phyloP scores from a whole-genome alignment of 2,329 filamentous ascomycete genomes.

The Cladorrhinum sp. region DNA sequence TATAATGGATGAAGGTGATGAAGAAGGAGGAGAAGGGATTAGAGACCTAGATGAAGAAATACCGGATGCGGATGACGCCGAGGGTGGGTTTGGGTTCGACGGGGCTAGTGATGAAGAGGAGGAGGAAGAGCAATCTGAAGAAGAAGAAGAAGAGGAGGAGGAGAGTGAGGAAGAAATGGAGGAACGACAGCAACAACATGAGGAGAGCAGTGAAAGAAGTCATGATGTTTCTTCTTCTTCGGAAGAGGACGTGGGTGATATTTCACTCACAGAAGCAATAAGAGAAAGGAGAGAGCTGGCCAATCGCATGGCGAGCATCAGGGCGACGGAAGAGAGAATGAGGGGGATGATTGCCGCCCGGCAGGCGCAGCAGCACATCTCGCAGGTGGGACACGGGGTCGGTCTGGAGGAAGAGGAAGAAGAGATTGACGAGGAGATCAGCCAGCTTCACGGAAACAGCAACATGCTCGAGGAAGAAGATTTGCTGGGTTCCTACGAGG shows the following conservation, averaged over 20 bases:
- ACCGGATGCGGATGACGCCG: constrained; percentile 60
- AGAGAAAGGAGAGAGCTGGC: constrained; percentile 42
- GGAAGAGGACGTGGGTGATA: constrained; percentile 20
- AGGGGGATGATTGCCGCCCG: constrained; percentile 47
- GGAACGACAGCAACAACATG: constrained; percentile 40
- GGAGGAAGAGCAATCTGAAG: constrained; percentile 40
- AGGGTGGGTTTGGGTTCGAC: constrained; percentile 51
- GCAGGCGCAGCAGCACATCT: background rate
- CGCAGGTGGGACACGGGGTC: background rate
- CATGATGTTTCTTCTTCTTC: too few species aligned
- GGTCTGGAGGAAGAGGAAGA: constrained; percentile 44
- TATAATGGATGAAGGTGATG: constrained; percentile 38
- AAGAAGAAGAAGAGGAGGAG: constrained; percentile 37
- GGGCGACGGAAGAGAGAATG: constrained; percentile 60
- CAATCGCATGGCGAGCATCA: constrained; percentile 50
- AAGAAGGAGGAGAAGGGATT: constrained; percentile 37
- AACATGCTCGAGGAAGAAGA: constrained; percentile 64
- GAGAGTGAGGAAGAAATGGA: constrained; percentile 42
- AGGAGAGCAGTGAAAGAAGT: constrained; percentile 34
- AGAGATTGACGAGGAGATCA: constrained; percentile 41
- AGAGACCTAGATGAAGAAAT: constrained; percentile 71
- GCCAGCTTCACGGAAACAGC: constrained; percentile 54
- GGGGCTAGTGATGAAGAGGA: constrained; percentile 43
- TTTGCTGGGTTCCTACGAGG: constrained; percentile 39
- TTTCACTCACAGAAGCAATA: background rate